A percentile compares a stretch with the other conserved stretches of the same genome.
Conservation (phyloP, 768 basidiomycete genomes). For the Phaffia australis region DNA sequence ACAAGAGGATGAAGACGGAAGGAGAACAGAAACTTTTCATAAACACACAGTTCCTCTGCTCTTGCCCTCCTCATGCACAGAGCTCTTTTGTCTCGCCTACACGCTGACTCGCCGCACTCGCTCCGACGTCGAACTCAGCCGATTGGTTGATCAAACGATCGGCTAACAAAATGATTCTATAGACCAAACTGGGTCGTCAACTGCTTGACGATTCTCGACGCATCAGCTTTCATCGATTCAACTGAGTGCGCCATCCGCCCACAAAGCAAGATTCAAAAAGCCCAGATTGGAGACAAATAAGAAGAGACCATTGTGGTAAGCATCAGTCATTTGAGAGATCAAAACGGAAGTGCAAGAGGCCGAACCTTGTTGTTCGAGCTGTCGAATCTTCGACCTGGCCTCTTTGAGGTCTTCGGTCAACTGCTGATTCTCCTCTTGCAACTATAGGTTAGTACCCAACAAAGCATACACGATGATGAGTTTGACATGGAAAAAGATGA, state of each 20-base stretch:
- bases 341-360: neutral
- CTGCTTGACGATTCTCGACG: constrained; percentile 21
- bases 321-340: neutral
- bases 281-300: neutral
- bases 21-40: no score
- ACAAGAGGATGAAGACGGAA: no score
- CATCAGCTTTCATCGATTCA: constrained; percentile 25
- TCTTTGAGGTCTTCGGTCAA: constrained; percentile 62
- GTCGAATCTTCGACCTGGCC: constrained; percentile 67
- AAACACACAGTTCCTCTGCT: no score
- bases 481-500: neutral
- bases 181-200: neutral
- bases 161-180: no score
- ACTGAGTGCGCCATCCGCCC: constrained; percentile 1
- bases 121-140: no score
- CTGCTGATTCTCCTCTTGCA: constrained; percentile 52
- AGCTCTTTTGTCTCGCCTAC: no score
- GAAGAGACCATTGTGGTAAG: no score
- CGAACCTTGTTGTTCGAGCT: constrained; percentile 50
- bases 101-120: no score
- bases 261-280: no score
- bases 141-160: no score
- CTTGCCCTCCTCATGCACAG: no score
- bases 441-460: neutral
- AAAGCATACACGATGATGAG: neutral